These are phyloP conservation scores for Geosmithia putterillii DNA, from an alignment of 2,329 filamentous ascomycete genomes.

Conservation along the genomic window DNA sequence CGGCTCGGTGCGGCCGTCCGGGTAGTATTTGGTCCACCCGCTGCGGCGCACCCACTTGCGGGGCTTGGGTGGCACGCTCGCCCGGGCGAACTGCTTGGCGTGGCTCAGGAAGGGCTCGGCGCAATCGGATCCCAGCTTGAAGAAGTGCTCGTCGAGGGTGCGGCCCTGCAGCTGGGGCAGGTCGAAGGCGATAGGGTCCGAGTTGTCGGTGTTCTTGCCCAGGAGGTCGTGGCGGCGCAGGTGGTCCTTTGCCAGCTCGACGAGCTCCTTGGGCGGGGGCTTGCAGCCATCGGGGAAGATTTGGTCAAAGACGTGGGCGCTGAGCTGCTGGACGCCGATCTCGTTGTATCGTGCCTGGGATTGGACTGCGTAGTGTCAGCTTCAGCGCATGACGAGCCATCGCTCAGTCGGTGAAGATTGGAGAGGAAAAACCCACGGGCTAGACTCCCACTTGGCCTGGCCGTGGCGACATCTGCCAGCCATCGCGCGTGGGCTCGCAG, in stretches of 20 bases:
- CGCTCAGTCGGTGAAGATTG: too few relatives aligned
- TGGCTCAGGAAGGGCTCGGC: conserved; percentile 71
- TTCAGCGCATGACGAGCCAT: too few relatives aligned
- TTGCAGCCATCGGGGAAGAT: conserved; percentile 54
- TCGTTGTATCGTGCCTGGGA: conserved; percentile 70
- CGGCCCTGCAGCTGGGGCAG: conserved; percentile 67
- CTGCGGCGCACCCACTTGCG: conserved; percentile 65
- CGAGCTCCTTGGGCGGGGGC: conserved; percentile 55
- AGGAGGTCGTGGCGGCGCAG: conserved; percentile 73
- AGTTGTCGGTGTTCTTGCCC: conserved; percentile 77
- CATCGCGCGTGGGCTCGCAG: conserved; percentile 28
- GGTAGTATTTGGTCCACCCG: conserved; percentile 89
- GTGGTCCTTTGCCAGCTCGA: conserved; percentile 72
- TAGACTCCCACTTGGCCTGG: conserved; percentile 15
- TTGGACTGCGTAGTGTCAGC: conserved; percentile 19
- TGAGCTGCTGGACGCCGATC: conserved; percentile 90
- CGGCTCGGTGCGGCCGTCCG: conserved; percentile 56
- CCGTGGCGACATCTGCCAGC: conserved; percentile 23
- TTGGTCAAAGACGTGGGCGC: conserved; percentile 68
- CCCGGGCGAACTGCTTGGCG: conserved; percentile 62
- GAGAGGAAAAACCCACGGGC: conserved; percentile 22
- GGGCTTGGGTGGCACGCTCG: conserved; percentile 45
- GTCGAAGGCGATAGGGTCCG: conserved; percentile 70
- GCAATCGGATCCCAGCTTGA: conserved; percentile 73
- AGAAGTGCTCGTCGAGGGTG: conserved; percentile 87